phyloP scores from a whole-genome alignment of 2,329 filamentous ascomycete genomes.

The Ophiostoma fasciatum region DNA sequence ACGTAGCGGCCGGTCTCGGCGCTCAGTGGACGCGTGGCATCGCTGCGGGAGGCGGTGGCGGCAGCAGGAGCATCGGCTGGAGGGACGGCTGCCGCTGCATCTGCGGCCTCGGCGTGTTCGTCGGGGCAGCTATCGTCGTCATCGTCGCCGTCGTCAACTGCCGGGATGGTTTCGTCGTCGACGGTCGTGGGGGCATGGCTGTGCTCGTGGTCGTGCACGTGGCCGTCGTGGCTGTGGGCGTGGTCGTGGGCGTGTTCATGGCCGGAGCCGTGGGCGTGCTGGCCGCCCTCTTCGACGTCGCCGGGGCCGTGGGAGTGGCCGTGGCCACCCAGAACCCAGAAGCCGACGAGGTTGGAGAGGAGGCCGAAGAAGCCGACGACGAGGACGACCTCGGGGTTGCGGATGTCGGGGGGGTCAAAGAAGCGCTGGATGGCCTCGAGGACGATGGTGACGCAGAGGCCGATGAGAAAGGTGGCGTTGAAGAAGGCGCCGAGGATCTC shows the following conservation, averaged over 20 bases:
- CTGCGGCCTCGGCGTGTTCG: constrained; percentile 36
- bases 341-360: constrained; percentile 74
- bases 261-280: constrained; percentile 27
- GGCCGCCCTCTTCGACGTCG: constrained; percentile 33
- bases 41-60: background rate
- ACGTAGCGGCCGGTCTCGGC: constrained; percentile 24
- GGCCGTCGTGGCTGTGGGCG: constrained; percentile 17
- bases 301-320: constrained; percentile 59
- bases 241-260: constrained; percentile 20
- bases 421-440: constrained; percentile 88
- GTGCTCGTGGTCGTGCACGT: constrained; percentile 16
- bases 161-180: constrained; percentile 25
- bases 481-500: constrained; percentile 93
- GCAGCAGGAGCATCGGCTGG: no score
- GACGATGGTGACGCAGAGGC: constrained; percentile 89
- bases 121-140: constrained; percentile 23
- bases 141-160: constrained; percentile 33
- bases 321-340: constrained; percentile 86
- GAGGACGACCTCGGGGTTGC: constrained; percentile 72
- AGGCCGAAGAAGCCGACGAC: constrained; percentile 80
- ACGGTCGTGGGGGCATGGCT: constrained; percentile 22
- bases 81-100: no score
- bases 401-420: constrained; percentile 77
- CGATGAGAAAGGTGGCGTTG: constrained; percentile 95
- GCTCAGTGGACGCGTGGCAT: constrained; percentile 20